A percentile compares a stretch with the other conserved stretches of the same genome.
phyloP scores from a whole-genome alignment of 2,329 filamentous ascomycete species.

The Fusarium concolor region DNA sequence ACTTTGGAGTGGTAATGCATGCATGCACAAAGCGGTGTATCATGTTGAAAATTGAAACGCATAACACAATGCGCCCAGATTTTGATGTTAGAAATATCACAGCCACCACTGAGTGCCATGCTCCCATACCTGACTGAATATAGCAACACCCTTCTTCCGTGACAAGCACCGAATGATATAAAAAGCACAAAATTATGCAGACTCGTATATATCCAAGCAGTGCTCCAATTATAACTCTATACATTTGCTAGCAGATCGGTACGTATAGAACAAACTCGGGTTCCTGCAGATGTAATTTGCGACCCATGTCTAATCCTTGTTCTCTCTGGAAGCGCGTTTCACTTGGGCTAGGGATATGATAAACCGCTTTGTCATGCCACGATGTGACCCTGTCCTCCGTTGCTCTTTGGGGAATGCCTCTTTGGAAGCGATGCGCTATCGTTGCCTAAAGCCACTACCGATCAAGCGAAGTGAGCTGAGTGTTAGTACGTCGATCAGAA shows the following conservation, averaged over 20 bases:
- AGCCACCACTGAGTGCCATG: background rate
- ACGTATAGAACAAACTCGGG: constrained; percentile 20
- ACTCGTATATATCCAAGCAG: background rate
- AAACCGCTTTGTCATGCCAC: constrained; percentile 18
- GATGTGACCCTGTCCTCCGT: constrained; percentile 8
- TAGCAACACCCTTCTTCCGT: background rate
- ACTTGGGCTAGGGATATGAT: constrained; percentile 21
- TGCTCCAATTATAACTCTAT: background rate
- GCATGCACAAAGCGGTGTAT: constrained; percentile 15
- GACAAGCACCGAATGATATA: background rate
- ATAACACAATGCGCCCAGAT: constrained; percentile 14
- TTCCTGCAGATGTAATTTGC: constrained; percentile 47
- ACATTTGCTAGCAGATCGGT: constrained; percentile 11
- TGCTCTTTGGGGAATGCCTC: background rate
- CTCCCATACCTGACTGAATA: background rate
- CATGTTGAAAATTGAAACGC: constrained; percentile 9
- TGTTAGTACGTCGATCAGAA: constrained; percentile 6
- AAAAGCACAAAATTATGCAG: background rate
- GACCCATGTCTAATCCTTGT: constrained; percentile 39
- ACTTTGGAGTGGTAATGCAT: background rate
- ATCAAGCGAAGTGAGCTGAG: constrained; percentile 32
- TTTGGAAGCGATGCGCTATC: constrained; percentile 11
- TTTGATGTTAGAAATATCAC: background rate
- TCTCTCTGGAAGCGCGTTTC: constrained; percentile 37
- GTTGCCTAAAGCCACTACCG: constrained; percentile 3